Evolutionary conservation across 768 basidiomycete genomes (phyloP), one percentile per base, ranked within the genome.

Genomic region (Tubosaeta brunneosetosa): DNA sequence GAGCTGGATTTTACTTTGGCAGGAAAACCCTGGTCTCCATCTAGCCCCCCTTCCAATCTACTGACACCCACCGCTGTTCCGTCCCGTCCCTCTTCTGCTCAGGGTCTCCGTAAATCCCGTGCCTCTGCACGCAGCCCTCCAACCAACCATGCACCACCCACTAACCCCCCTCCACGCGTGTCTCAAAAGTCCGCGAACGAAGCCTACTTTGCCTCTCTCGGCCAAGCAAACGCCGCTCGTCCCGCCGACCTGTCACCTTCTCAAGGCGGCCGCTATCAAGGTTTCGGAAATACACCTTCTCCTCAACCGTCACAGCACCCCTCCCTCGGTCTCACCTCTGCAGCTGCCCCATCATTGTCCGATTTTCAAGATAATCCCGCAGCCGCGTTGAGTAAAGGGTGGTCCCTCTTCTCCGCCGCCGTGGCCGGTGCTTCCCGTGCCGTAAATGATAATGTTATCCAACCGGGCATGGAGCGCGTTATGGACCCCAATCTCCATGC

Each of bases 321-420:
- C 2, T 81, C 89, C 2, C 84, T 77, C 61, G 75, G 78, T 6
- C 73, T 90, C 38, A 91, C 91, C 4, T 94, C 91, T 27, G 82
- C 85, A 10, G 81, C 86, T 32, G 85, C 86, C 11, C 95, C 95
- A 0, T 78, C 84, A 0, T 65, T 97, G 3, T 69, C 74, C 38
- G 94, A 99, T 17, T 71, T 98, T 29, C 91, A 95, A 66, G 82
- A 87, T 42, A 91, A 92, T 64, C 95, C 95, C 0, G 69, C 86
- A 34, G 84, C 81, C 9, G 94, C 95, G 0, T 70, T 97, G 13
- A 82, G 82, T 61, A 97, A 97, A 73, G 93, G 94, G 42, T 98
- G 97, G 97, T 91, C 92, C 25, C 71, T 98, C n/a, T 86, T 99
- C 65, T 88, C 91, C 27, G 80, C 88, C 0, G 93, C 85, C 32